Evolutionary conservation across 345 rosid genomes (phyloP), one percentile per base, ranked within the genome.

Genomic region (Eucalyptus pauciflora): DNA sequence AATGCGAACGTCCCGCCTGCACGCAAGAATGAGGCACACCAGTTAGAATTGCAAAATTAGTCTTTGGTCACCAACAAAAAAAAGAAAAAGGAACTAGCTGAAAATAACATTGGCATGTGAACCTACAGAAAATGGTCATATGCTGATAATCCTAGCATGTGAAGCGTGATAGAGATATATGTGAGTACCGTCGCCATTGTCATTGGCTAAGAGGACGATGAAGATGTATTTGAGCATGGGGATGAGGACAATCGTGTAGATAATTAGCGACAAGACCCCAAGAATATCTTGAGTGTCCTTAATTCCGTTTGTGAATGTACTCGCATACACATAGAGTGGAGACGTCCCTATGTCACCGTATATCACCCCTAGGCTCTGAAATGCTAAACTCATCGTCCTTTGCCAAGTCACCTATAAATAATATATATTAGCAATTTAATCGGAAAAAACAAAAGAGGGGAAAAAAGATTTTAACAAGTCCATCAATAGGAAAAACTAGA

Each of bases 341-440:
- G 99, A 96, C 10, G 99, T 96, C 52, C 97, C 98, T 2, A 96
- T 95, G 87, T 97, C 99, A 46, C 98, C 97, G 14, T 95, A 97
- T 20, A 96, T 94, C 31, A 96, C 93, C 71, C 99, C 97, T 4
- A 97, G 52, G 93, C 96, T 93, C 69, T 97, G 98, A 89, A 95
- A 95, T 33, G 96, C 96, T 88, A 96, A 89, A 56, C 93, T 94
- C 91, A 97, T 18, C 6, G 96, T 96, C 89, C 88, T 91, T 71
- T 50, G 43, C 99, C 97, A 97, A 49, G 89, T 88, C 27, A 50
- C 31, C 95, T 94, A 85, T 5, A n/a, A 17, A 37, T 12, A 10
- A 37, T 9, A 0, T 15, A 48, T 9, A 13, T 33, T 8, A 60
- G 8, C 15, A 87, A 33, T 14, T 25, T 31, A 60, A 62, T 46